These are phyloP conservation scores for Schoenoplectus triqueter DNA, from an alignment of 202 grass and related monocot species.

Conservation along the genomic window DNA sequence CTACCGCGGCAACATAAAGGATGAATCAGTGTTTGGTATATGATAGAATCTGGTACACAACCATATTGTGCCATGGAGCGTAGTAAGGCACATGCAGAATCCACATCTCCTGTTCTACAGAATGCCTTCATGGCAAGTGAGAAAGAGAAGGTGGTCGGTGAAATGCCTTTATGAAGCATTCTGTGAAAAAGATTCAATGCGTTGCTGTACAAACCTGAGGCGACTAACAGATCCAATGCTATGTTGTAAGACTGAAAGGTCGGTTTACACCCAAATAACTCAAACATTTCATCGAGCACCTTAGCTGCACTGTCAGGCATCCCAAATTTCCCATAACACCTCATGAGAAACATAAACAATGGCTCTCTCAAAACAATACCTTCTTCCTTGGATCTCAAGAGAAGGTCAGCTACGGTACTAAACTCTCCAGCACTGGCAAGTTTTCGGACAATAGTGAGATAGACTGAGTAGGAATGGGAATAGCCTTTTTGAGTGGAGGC, in stretches of 20 bases:
- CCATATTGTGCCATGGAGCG: conserved; percentile 68
- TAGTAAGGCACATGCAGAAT: conserved; percentile 60
- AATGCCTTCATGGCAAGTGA: conserved; percentile 54
- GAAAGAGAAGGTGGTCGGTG: conserved; percentile 82
- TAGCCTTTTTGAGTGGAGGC: conserved; percentile 53
- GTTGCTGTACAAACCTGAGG: conserved; percentile 55
- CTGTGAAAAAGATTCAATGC: conserved; percentile 51
- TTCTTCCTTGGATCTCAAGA: conserved; percentile 44
- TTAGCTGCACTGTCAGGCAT: conserved; percentile 58
- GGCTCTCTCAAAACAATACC: conserved; percentile 60
- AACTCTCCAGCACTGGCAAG: conserved; percentile 53
- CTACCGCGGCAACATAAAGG: conserved; percentile 50
- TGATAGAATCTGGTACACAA: conserved; percentile 66
- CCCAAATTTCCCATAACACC: conserved; percentile 42
- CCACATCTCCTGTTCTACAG: conserved; percentile 58
- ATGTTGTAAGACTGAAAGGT: conserved; percentile 78
- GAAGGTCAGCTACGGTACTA: conserved; percentile 47
- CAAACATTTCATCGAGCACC: conserved; percentile 82
- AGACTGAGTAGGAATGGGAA: conserved; percentile 49
- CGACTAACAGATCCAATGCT: conserved; percentile 56
- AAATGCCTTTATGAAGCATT: conserved; percentile 62
- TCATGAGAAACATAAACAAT: conserved; percentile 52
- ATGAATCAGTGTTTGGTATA: conserved; percentile 88
- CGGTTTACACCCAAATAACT: conserved; percentile 47
- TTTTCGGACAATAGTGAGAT: conserved; percentile 49